Evolutionary conservation across 768 basidiomycete species (phyloP), one percentile per base, ranked within the genome.

Genomic region (Leucosporidium scottii): DNA sequence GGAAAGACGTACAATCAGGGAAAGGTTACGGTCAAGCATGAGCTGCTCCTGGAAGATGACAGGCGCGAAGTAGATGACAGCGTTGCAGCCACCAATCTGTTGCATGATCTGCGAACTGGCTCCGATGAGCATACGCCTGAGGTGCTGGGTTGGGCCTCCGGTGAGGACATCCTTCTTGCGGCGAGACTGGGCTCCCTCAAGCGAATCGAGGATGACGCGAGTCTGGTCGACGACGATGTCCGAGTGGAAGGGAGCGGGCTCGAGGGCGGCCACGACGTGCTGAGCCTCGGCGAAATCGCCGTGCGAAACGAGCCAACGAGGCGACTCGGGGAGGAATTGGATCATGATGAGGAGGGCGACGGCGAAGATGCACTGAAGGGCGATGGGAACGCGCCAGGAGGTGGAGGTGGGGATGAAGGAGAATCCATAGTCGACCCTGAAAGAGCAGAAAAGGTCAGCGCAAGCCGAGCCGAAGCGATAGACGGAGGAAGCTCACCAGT

Each of bases 61-160:
- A 0, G 85, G 84, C 13, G 86, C 82, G 39, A 86, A 78, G 3
- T 85, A 76, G 3, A 84, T 86, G 75, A 87, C 85, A 64, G 87
- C 74, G 74, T 85, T 86, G 76, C 85, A 85, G 13, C 85, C 85
- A 7, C 84, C 83, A 39, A 86, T 85, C 79, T 87, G 86, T 75
- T 87, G 85, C 79, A 86, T 86, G 75, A 84, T 84, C 72, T 87
- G 86, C 59, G 82, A 82, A 56, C 82, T 77, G 27, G 86, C 79
- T 3, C 83, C 86, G 54, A 86, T 74, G 56, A 81, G 75, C 21
- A 83, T 83, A 51, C 86, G 79, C 53, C 85, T 78, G 77, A 86
- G 84, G 76, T 87, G 86, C 74, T 87, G 86, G 4, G 62, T 59
- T 6, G 67, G 71, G 12, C 71, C 71, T 50, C 31, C 62, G 20